Evolutionary conservation across 164 flowering plant species (phyloP).

Genomic region (Piper betle): DNA sequence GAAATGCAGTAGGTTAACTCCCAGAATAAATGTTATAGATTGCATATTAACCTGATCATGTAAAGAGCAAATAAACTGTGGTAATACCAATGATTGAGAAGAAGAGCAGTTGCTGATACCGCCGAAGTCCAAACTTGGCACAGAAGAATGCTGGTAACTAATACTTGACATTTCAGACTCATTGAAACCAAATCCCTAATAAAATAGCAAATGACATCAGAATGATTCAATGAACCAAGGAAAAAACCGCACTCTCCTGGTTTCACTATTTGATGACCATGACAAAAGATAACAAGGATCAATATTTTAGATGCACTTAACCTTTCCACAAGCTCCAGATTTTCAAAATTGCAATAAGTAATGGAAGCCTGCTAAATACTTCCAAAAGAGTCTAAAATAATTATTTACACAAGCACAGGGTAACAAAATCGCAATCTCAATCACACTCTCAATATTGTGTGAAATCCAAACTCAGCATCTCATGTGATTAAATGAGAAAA

Average conservation of each 20-base stretch:
- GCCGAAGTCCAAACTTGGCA: background rate
- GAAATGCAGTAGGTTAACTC: background rate
- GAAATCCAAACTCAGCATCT: background rate
- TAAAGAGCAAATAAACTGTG: constrained; percentile 19
- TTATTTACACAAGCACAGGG: constrained; percentile 53
- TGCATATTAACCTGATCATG: background rate
- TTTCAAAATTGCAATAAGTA: constrained; percentile 14
- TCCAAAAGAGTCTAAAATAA: constrained; percentile 37
- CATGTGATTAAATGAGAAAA: background rate
- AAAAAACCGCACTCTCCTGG: no score
- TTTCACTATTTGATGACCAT: background rate
- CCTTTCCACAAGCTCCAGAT: constrained; percentile 12
- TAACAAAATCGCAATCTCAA: background rate
- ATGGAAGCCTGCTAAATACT: constrained; percentile 11
- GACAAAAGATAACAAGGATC: no score
- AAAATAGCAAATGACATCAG: background rate
- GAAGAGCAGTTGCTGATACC: constrained; percentile 11
- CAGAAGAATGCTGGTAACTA: background rate
- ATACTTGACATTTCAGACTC: background rate
- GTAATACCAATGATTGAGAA: constrained; percentile 13
- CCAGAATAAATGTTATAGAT: background rate
- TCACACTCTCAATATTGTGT: background rate
- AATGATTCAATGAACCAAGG: background rate
- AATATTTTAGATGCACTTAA: constrained; percentile 11
- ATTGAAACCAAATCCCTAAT: constrained; percentile 8